Evolutionary conservation across 164 flowering plant species (phyloP).

Genomic region (Berberis thunbergii): DNA sequence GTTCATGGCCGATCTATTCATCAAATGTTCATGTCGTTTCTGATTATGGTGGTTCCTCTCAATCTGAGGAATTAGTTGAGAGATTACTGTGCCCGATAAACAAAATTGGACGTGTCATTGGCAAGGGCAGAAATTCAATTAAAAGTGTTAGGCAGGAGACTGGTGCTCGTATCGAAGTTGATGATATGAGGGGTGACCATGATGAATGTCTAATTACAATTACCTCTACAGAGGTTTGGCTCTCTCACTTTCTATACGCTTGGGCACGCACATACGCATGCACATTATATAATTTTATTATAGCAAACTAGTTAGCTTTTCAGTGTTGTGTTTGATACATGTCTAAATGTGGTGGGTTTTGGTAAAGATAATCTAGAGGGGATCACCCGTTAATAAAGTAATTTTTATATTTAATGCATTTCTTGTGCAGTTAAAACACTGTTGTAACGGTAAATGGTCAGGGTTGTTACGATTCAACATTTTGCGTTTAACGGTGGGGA

Average conservation of each 20-base stretch:
- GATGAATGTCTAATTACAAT: slow-evolving; percentile 70
- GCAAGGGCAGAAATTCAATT: slow-evolving; percentile 77
- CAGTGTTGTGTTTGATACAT: no score
- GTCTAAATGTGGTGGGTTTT: no score
- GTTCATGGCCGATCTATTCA: slow-evolving; percentile 66
- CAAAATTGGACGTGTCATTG: slow-evolving; percentile 94
- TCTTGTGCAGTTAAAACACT: no score
- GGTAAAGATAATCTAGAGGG: no score
- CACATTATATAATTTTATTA: no score
- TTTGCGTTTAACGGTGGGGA: no score
- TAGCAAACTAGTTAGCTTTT: no score
- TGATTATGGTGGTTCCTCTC: slow-evolving; percentile 48
- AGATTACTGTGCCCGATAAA: slow-evolving; percentile 71
- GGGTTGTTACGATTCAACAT: no score
- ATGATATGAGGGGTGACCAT: slow-evolving; percentile 53
- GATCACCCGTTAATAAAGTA: no score
- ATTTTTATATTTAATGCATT: no score
- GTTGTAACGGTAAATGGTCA: no score
- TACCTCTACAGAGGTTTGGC: slow-evolving; percentile 62
- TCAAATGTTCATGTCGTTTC: slow-evolving; percentile 37
- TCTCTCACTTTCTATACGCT: background rate
- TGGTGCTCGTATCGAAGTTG: slow-evolving; percentile 89
- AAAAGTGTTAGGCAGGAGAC: slow-evolving; percentile 77
- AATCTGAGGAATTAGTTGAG: slow-evolving; percentile 56
- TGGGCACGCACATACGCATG: no score